Base-by-base conservation (phyloP, 2,329 filamentous ascomycete species). In the Alternaria solani region DNA sequence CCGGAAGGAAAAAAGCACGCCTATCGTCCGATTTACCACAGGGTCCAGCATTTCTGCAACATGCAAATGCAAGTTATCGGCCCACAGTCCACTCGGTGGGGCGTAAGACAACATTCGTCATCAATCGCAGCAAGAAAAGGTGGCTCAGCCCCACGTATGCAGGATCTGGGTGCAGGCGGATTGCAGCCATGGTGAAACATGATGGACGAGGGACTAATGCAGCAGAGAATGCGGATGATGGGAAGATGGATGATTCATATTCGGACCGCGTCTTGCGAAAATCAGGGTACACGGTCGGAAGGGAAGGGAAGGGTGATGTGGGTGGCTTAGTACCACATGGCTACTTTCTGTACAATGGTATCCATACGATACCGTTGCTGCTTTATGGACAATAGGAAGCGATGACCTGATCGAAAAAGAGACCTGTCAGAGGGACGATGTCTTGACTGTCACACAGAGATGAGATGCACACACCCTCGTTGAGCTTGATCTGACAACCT, bases 51-150 rank as follows among this genome's bases (percentile, higher is more conserved):
- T 38, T 16, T 3, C 38, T 41, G 38, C 38, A 48, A 25, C 46
- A 49, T 49, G 46, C 32, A 49, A 12, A 49, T 49, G 46, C 46
- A 38, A 49, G 46, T 25, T 49, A 49, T 49, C 46, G 46, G 46
- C 20, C 46, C 32, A 42, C 12, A 23, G 18, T 41, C 18, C 18
- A 25, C 46, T 12, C 46, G 25, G 46, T 38, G 46, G 46, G 46
- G 46, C 30, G 18, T 25, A 23, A 25, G 39, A 42, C 20, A 42
- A 42, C 20, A 25, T 42, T 42, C 39, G 20, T 42, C 39, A 42
- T 42, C 39, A 42, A 42, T 25, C 11, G 39, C 39, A 25, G 20
- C 12, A 25, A 14, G 9, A 42, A 25, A 42, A 42, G 39, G 39
- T 42, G 39, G 39, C 39, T 42, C 39, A 25, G 39, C 39, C 39